Conservation (phyloP, 2,329 filamentous ascomycete species). For the Talaromyces sp. region DNA sequence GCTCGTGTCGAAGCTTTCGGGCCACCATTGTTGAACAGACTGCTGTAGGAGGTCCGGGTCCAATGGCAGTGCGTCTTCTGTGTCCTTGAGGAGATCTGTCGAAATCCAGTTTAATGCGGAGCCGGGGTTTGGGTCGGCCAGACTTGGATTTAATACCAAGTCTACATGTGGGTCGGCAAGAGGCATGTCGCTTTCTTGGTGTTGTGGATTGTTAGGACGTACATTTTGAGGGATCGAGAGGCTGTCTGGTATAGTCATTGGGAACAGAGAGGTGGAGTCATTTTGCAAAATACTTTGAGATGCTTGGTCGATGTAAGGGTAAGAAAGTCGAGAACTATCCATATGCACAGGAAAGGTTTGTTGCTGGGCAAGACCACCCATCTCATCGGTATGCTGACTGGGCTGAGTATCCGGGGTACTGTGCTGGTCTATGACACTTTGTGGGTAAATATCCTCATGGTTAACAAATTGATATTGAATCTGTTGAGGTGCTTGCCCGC, state of each 20-base stretch:
- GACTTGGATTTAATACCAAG: slow-evolving; percentile 20
- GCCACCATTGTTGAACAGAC: slow-evolving; percentile 14
- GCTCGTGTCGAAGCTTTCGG: slow-evolving; percentile 17
- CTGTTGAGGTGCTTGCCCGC: slow-evolving; percentile 16
- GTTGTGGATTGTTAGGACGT: background rate
- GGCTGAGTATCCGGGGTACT: background rate
- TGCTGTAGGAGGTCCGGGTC: slow-evolving; percentile 14
- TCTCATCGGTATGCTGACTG: background rate
- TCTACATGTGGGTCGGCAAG: slow-evolving; percentile 19
- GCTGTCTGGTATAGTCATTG: background rate
- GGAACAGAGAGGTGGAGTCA: background rate
- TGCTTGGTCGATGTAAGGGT: background rate
- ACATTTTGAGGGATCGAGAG: background rate
- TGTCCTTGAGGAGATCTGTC: slow-evolving; percentile 22
- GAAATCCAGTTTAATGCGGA: slow-evolving; percentile 36
- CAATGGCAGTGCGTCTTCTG: slow-evolving; percentile 13
- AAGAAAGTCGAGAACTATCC: slow-evolving; percentile 10
- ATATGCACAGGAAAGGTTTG: slow-evolving; percentile 4
- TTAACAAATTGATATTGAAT: slow-evolving; percentile 19
- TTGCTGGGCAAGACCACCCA: background rate
- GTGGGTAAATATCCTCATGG: background rate
- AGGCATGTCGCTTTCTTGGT: slow-evolving; percentile 4
- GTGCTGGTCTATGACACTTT: background rate
- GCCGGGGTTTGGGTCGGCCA: slow-evolving; percentile 22
- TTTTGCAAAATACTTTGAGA: slow-evolving; percentile 10